These are phyloP conservation scores for Diospyros kaki DNA, from an alignment of 148 eudicot species.

Conservation along the genomic window DNA sequence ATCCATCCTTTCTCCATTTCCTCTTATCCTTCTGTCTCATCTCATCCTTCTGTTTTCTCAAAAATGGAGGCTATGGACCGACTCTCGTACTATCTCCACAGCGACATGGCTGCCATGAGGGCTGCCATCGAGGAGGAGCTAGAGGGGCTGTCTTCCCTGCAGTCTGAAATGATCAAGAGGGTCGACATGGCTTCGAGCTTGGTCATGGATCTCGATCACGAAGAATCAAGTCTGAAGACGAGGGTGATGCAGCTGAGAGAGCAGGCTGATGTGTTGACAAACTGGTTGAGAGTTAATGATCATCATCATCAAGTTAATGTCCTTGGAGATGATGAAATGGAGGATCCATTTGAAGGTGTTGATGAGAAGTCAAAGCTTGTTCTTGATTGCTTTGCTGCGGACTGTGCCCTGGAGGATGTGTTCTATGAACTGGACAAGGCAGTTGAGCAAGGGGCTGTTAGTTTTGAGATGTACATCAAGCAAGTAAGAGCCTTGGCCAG, in stretches of 20 bases:
- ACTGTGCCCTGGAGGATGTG: slow-evolving; percentile 43
- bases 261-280: slow-evolving; percentile 19
- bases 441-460: slow-evolving; percentile 29
- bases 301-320: neutral
- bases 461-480: slow-evolving; percentile 34
- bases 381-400: slow-evolving; percentile 29
- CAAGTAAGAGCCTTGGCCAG: slow-evolving; percentile 39
- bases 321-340: neutral
- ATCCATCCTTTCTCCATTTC: slow-evolving; percentile 24
- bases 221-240: slow-evolving; percentile 20
- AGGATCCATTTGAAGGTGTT: slow-evolving; percentile 30
- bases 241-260: slow-evolving; percentile 20
- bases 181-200: slow-evolving; percentile 7
- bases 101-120: slow-evolving; percentile 16
- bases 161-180: slow-evolving; percentile 21
- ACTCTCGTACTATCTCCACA: slow-evolving; percentile 18
- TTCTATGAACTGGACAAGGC: slow-evolving; percentile 46
- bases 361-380: slow-evolving; percentile 22
- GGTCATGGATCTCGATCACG: slow-evolving; percentile 17
- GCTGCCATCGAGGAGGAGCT: slow-evolving; percentile 18
- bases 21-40: neutral
- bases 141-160: slow-evolving; percentile 9
- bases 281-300: slow-evolving; percentile 29
- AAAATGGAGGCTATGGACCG: slow-evolving; percentile 39
- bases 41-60: slow-evolving; percentile 19